Evolutionary conservation across 2,329 filamentous ascomycete genomes (phyloP).

Genomic region (Talaromyces verruculosus): DNA sequence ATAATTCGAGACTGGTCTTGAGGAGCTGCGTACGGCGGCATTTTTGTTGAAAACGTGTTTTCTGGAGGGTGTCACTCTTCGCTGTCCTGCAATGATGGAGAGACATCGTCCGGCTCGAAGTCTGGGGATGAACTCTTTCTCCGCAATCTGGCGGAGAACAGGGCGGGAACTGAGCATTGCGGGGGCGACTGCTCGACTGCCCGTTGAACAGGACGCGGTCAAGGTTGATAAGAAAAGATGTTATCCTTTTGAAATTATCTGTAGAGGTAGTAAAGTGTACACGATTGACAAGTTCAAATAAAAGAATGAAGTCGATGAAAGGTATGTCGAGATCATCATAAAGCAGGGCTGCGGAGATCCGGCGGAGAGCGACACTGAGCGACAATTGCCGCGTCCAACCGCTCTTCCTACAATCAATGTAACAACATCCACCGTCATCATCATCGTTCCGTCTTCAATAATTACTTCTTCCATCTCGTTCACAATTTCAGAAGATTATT

Average conservation of each 20-base stretch:
- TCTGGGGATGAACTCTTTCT: slow-evolving; percentile 19
- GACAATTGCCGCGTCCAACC: slow-evolving; percentile 51
- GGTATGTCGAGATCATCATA: slow-evolving; percentile 2
- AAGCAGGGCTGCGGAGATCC: not conserved
- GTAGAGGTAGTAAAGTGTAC: not conserved
- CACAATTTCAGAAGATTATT: not conserved
- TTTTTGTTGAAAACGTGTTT: not conserved
- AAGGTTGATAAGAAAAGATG: not conserved
- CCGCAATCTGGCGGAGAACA: slow-evolving; percentile 11
- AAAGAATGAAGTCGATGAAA: not conserved
- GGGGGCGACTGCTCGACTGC: slow-evolving; percentile 24
- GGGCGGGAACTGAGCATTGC: slow-evolving; percentile 3
- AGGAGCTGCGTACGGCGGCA: slow-evolving; percentile 19
- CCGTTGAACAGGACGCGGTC: not conserved
- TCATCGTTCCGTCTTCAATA: not conserved
- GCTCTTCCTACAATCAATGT: slow-evolving; percentile 24
- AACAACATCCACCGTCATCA: not conserved
- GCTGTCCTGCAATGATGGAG: slow-evolving; percentile 15
- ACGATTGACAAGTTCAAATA: slow-evolving; percentile 15
- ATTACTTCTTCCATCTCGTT: not conserved
- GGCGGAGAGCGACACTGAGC: slow-evolving; percentile 40
- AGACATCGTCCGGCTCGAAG: slow-evolving; percentile 3
- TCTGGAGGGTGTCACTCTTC: slow-evolving; percentile 3
- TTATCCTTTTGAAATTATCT: not conserved
- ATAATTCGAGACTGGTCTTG: slow-evolving; percentile 66